Evolutionary conservation across 768 basidiomycete species (phyloP).

Genomic region (Holtermanniella nyarrowii): DNA sequence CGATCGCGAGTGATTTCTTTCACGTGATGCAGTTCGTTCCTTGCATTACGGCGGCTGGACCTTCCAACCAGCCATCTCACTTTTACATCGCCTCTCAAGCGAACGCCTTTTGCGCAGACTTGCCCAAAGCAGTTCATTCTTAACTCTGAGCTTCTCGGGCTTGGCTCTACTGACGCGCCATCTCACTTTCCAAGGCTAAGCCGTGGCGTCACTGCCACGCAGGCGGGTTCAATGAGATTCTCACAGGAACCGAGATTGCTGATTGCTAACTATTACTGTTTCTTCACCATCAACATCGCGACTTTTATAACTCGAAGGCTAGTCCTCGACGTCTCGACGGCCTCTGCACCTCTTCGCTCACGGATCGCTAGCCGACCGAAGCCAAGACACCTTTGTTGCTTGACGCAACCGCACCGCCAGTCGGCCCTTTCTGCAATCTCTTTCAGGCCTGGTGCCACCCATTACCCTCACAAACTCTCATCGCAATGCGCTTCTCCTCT

Average conservation of each 20-base stretch:
- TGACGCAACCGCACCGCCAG: constrained; percentile 12
- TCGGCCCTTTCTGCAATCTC: background rate
- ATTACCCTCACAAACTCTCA: constrained; percentile 5
- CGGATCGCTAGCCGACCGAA: constrained; percentile 16
- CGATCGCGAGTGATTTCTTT: constrained; percentile 5
- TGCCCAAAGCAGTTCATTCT: too few species aligned
- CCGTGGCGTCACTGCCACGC: background rate
- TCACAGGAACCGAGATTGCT: too few species aligned
- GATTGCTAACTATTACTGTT: too few species aligned
- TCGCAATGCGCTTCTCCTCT: background rate
- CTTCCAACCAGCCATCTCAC: background rate
- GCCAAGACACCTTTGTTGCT: background rate
- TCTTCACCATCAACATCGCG: background rate
- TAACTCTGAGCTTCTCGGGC: too few species aligned
- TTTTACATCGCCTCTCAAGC: background rate
- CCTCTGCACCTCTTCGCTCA: background rate
- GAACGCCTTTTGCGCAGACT: background rate
- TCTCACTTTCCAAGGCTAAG: background rate
- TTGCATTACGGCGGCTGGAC: background rate
- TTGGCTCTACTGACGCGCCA: background rate
- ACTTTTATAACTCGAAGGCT: constrained; percentile 2
- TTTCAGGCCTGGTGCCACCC: constrained; percentile 11
- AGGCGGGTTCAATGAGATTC: background rate
- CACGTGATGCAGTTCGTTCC: background rate
- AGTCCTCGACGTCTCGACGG: constrained; percentile 1